Evolutionary conservation across 148 eudicot species (phyloP).

Genomic region (Chenopodium formosanum): DNA sequence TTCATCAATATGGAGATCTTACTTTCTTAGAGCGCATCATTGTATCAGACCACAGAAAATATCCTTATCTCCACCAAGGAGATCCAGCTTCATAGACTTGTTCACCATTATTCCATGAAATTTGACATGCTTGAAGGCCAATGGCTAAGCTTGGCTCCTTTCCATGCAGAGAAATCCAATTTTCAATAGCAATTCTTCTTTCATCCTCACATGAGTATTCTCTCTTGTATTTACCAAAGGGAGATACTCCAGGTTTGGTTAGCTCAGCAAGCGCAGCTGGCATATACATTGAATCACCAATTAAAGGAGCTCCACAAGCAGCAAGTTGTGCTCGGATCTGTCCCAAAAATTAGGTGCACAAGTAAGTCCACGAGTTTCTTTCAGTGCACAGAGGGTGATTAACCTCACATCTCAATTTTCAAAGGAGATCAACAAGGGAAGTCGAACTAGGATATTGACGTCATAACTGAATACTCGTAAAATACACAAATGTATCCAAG

Average conservation of each 20-base stretch:
- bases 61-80: constrained; percentile 87
- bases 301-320: constrained; percentile 81
- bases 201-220: constrained; percentile 43
- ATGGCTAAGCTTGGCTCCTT: constrained; percentile 84
- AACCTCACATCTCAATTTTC: not conserved
- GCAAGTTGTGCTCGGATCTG: constrained; percentile 97
- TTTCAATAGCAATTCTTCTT: constrained; percentile 40
- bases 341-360: not conserved
- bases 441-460: not conserved
- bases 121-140: constrained; percentile 93
- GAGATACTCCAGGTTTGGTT: constrained; percentile 57
- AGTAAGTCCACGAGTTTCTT: not conserved
- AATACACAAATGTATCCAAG: too few relatives aligned
- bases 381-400: not conserved
- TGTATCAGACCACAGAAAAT: not conserved
- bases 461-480: not conserved
- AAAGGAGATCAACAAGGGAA: not conserved
- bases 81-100: constrained; percentile 68
- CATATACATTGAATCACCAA: constrained; percentile 94
- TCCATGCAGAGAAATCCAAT: constrained; percentile 74
- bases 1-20: not conserved
- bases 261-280: constrained; percentile 76
- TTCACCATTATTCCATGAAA: constrained; percentile 83
- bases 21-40: not conserved
- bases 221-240: constrained; percentile 55